Base-by-base conservation (phyloP, 2,329 filamentous ascomycete genomes). In the Claviceps fusiformis region DNA sequence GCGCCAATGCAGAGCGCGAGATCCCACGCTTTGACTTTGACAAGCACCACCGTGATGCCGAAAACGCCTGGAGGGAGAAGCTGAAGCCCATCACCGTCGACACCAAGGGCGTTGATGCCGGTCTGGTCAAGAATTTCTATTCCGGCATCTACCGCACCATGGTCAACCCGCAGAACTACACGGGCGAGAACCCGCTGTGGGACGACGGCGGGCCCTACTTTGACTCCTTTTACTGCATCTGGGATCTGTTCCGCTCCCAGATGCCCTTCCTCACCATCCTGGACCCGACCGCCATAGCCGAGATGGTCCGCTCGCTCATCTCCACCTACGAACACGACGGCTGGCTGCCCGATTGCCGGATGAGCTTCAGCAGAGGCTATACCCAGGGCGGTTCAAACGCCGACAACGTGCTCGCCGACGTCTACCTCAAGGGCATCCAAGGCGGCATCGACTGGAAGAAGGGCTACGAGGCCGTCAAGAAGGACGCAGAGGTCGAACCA, bases 321-420 rank as follows among this genome's bases (percentile, higher is more conserved):
- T 85, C 89, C 56, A 87, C 80, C 0, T 90, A 89, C 60, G 74
- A 75, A 35, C 76, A 86, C 60, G 75, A 84, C 60, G 86, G 86
- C 0, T 88, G 82, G 71, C 70, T 90, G 5, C 86, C 86, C 0
- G 86, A 90, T 64, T 89, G 85, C 59, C 79, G 85, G 41, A 89
- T 89, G 85, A 82, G 77, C n/a, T 73, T 89, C 1, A 86, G 80
- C 65, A 86, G 85, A 64, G 86, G 86, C 0, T 85, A 78, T 62
- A 87, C 84, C 0, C 86, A 89, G 70, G 85, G 86, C 11, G 87
- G 86, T 0, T 87, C 83, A 0, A 89, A 89, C 57, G 83, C 85
- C 10, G 85, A 89, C 62, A 77, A 83, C 8, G 75, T 89, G 1
- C 71, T 89, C 2, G 81, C 77, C 0, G 86, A 89, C 61, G 80